Conservation (phyloP, 345 rosid species). For the Iberis pinnata region DNA sequence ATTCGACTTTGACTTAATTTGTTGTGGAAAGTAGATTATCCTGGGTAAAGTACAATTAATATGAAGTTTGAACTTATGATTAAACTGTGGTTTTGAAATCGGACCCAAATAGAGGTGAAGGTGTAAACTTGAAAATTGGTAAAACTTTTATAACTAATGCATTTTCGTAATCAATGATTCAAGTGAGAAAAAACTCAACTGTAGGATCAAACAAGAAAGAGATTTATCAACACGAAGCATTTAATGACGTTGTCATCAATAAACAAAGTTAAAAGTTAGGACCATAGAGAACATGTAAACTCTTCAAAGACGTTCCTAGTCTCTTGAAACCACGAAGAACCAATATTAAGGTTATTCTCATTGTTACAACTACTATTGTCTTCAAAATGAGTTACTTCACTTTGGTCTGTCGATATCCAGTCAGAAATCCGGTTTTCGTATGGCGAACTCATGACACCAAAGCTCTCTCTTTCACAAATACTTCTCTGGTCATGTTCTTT, state of each 20-base stretch:
- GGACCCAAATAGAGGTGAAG: too few relatives aligned
- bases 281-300: conserved; percentile 28
- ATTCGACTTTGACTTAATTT: neutral
- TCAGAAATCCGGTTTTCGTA: conserved; percentile 41
- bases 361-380: conserved; percentile 20
- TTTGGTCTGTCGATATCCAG: conserved; percentile 41
- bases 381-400: conserved; percentile 22
- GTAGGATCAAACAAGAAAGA: conserved; percentile 12
- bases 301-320: conserved; percentile 24
- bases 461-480: conserved; percentile 12
- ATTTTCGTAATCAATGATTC: neutral
- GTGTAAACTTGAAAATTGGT: neutral
- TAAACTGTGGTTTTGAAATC: too few relatives aligned
- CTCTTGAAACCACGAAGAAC: conserved; percentile 31
- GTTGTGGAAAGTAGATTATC: neutral
- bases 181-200: too few relatives aligned
- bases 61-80: too few relatives aligned
- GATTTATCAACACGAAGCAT: neutral
- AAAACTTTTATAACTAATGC: neutral
- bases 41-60: too few relatives aligned
- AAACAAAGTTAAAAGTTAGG: conserved; percentile 1
- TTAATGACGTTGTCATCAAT: neutral
- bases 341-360: conserved; percentile 10
- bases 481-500: conserved; percentile 21
- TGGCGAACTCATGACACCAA: conserved; percentile 38